These are phyloP conservation scores for Lepidopterella palustris DNA, from an alignment of 495 filamentous ascomycete species.

Conservation along the genomic window DNA sequence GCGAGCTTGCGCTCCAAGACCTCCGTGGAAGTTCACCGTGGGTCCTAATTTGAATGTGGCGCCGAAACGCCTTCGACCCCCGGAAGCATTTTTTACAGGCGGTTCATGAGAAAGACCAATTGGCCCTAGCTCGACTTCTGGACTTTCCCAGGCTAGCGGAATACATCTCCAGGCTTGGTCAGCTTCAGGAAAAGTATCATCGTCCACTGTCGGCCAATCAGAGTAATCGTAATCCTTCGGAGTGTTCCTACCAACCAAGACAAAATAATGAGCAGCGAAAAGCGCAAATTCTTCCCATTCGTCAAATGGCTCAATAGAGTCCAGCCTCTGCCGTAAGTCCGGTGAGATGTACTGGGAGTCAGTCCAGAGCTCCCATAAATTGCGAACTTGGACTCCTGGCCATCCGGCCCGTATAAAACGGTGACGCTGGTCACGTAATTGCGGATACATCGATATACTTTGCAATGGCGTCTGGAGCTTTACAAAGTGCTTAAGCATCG, in stretches of 20 bases:
- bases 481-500: slow-evolving; percentile 80
- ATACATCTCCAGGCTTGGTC: neutral
- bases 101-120: neutral
- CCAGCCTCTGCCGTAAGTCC: slow-evolving; percentile 50
- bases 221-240: neutral
- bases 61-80: slow-evolving; percentile 39
- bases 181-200: neutral
- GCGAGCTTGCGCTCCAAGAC: slow-evolving; percentile 42
- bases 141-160: neutral
- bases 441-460: slow-evolving; percentile 64
- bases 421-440: slow-evolving; percentile 51
- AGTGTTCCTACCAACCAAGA: slow-evolving; percentile 54
- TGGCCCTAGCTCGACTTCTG: neutral
- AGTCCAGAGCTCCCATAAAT: slow-evolving; percentile 80
- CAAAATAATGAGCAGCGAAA: slow-evolving; percentile 79
- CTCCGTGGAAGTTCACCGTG: slow-evolving; percentile 48
- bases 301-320: slow-evolving; percentile 75
- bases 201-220: neutral
- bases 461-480: slow-evolving; percentile 72
- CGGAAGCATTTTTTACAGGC: neutral
- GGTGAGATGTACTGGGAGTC: slow-evolving; percentile 53
- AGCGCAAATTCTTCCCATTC: slow-evolving; percentile 95
- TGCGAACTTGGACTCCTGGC: slow-evolving; percentile 57
- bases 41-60: slow-evolving; percentile 39
- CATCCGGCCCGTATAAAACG: slow-evolving; percentile 65